These are phyloP conservation scores for Cladophialophora carrionii DNA, from an alignment of 2,329 filamentous ascomycete genomes.

Conservation along the genomic window DNA sequence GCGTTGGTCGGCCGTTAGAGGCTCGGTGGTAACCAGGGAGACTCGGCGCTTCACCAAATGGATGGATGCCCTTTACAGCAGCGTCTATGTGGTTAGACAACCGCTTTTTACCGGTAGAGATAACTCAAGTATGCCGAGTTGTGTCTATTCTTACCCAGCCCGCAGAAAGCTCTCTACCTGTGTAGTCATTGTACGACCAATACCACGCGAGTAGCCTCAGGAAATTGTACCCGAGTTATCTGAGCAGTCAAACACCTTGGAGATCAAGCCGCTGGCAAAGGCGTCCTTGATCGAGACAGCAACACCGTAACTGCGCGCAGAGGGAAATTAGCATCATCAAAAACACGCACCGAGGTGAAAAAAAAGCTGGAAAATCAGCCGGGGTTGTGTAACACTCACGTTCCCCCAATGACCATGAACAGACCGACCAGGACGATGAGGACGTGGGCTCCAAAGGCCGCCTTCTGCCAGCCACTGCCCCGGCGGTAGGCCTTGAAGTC, in stretches of 20 bases:
- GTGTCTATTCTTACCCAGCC: no score
- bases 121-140: no score
- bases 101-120: no score
- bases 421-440: conserved; percentile 51
- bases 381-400: conserved; percentile 43
- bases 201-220: not conserved
- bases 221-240: conserved; percentile 38
- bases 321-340: not conserved
- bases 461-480: conserved; percentile 44
- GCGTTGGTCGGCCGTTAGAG: no score
- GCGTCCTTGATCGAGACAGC: conserved; percentile 24
- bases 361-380: not conserved
- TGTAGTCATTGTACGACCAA: not conserved
- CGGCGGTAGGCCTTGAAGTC: conserved; percentile 47
- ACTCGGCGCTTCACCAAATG: no score
- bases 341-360: not conserved
- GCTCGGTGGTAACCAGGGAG: no score
- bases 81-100: no score
- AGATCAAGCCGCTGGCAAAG: conserved; percentile 18
- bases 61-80: no score
- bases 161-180: not conserved
- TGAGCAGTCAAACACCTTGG: conserved; percentile 27
- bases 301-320: conserved; percentile 17
- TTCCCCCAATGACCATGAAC: conserved; percentile 55
- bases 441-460: conserved; percentile 48